Conservation (phyloP, 73 alveolate genomes). For the Stentor coeruleus region DNA sequence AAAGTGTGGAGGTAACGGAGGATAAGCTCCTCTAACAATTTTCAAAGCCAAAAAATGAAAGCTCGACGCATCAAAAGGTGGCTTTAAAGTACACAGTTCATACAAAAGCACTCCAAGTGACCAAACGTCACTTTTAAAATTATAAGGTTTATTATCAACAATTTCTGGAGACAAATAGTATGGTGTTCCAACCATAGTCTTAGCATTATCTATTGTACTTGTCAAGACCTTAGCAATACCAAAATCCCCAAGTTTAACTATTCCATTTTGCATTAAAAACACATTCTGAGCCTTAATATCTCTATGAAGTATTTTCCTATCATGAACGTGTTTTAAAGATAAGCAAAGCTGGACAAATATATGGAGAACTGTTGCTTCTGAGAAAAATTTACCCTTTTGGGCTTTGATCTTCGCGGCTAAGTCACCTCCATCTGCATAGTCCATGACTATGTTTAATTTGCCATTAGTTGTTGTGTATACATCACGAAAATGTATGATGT, state of each 20-base stretch:
- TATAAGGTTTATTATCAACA: conserved; percentile 56
- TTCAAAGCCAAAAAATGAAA: conserved; percentile 70
- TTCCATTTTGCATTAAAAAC: conserved; percentile 47
- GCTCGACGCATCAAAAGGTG: conserved; percentile 80
- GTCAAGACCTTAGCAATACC: conserved; percentile 62
- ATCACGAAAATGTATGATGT: conserved; percentile 70
- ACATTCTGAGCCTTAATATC: conserved; percentile 62
- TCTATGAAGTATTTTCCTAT: conserved; percentile 56
- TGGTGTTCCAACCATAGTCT: conserved; percentile 70
- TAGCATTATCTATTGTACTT: conserved; percentile 47
- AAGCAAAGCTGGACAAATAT: conserved; percentile 53
- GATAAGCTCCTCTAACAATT: conserved; percentile 73
- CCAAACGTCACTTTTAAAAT: conserved; percentile 66
- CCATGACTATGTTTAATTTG: conserved; percentile 22
- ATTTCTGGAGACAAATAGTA: conserved; percentile 66
- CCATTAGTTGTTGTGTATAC: conserved; percentile 52
- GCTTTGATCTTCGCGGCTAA: conserved; percentile 36
- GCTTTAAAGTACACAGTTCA: conserved; percentile 73
- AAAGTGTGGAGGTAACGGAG: conserved; percentile 53
- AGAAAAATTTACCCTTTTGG: conserved; percentile 33
- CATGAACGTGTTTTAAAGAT: conserved; percentile 54
- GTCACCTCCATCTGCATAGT: conserved; percentile 48
- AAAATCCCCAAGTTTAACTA: conserved; percentile 63
- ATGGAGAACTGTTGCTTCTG: conserved; percentile 40
- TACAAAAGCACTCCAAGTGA: conserved; percentile 71